A percentile compares a stretch with the other conserved stretches of the same genome.
These are phyloP conservation scores for Annulohypoxylon nitens DNA, from an alignment of 495 filamentous ascomycete genomes.

Conservation along the genomic window DNA sequence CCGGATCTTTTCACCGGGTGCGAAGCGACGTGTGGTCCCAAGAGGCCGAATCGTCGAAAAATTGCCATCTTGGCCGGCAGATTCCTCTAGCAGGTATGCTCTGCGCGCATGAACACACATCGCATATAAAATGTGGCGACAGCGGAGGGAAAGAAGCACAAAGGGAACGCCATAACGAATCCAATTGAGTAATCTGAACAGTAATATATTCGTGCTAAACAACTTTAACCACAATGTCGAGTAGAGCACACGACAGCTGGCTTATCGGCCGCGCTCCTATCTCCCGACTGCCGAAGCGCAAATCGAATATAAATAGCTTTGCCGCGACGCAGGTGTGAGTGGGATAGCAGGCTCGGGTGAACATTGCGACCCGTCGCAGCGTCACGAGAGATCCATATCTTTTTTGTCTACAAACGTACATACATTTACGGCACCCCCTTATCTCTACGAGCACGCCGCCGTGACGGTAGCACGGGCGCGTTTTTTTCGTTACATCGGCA, in stretches of 20 bases:
- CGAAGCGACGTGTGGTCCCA: neutral
- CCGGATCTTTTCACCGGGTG: neutral
- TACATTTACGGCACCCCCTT: neutral
- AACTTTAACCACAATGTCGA: neutral
- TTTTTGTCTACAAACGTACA: neutral
- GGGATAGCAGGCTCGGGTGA: conserved; percentile 15
- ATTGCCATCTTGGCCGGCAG: conserved; percentile 19
- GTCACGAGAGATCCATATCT: conserved; percentile 1
- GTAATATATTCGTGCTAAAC: neutral
- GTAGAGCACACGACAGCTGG: neutral
- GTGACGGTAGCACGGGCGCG: conserved; percentile 12
- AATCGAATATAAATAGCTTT: conserved; percentile 34
- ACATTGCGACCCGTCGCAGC: conserved; percentile 4
- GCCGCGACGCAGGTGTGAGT: conserved; percentile 19
- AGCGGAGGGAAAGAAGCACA: neutral
- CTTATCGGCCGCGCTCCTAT: neutral
- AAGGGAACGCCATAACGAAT: conserved; percentile 7
- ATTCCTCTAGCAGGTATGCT: neutral
- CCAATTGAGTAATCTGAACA: conserved; percentile 8
- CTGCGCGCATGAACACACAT: neutral
- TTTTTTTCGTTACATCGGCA: conserved; percentile 25
- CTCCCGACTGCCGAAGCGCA: conserved; percentile 30
- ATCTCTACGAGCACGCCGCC: conserved; percentile 16
- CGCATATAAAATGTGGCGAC: neutral
- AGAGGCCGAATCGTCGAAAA: conserved; percentile 14